Evolutionary conservation across 202 grass and related monocot genomes (phyloP).

Genomic region (Eragrostis tef): DNA sequence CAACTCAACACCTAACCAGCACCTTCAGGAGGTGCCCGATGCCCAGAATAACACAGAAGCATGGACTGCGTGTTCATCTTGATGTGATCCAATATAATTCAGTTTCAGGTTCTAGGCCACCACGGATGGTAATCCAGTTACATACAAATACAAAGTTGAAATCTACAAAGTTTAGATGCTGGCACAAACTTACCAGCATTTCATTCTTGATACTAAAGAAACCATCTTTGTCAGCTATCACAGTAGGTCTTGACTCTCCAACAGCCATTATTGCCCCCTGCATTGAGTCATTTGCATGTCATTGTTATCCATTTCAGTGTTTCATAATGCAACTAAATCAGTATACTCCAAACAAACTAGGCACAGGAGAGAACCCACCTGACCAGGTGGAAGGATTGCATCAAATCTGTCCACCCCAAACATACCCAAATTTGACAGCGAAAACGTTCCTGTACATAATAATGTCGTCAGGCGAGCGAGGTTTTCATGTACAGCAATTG

Average conservation of each 20-base stretch:
- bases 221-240: conserved; percentile 77
- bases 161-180: neutral
- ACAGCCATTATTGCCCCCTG: conserved; percentile 98
- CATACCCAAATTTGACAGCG: conserved; percentile 93
- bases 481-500: conserved; percentile 34
- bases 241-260: conserved; percentile 88
- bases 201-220: conserved; percentile 95
- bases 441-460: conserved; percentile 80
- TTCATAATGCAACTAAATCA: conserved; percentile 36
- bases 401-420: conserved; percentile 96
- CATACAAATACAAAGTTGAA: neutral
- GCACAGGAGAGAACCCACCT: conserved; percentile 54
- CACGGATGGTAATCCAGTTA: neutral
- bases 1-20: conserved; percentile 7
- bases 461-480: conserved; percentile 39
- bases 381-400: conserved; percentile 96
- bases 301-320: neutral
- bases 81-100: neutral
- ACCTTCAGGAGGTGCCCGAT: neutral
- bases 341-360: neutral
- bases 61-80: neutral
- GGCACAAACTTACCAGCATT: conserved; percentile 85
- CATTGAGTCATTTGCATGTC: conserved; percentile 31
- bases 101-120: neutral
- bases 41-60: neutral